Evolutionary conservation across 1,284 basidiomycete genomes (phyloP), one percentile per base, ranked within the genome.

Genomic region (Xerocomus minutiporus): DNA sequence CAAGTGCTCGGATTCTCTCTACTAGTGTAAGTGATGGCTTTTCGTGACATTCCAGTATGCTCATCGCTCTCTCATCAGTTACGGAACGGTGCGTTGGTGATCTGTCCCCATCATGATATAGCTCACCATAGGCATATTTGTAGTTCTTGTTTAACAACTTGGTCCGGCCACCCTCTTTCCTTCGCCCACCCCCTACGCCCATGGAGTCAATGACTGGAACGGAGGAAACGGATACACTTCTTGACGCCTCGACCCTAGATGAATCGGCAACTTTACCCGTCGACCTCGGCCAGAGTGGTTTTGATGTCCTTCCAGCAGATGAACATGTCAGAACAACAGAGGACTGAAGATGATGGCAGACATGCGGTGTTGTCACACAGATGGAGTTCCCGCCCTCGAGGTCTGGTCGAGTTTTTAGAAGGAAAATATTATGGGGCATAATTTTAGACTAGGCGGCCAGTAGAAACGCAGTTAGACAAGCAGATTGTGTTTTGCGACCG

Each of bases 1-100:
- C 97, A 99, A 70, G 80, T 97, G 43, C 61, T 83, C 12, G 97
- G 97, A 2, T 99, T 99, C 70, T 82, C 79, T 8, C 72, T 98
- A 50, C 80, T 99, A 56, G 95, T 98, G 81, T 94, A 78, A 73
- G 65, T 55, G 29, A 34, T 51, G 2, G 12, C 12, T 50, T 0
- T 28, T 52, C 82, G 82, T 17, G 25, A 47, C 44, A 47, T 55
- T 38, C 25, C 41, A 6, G 11, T 34, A 11, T 39, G 15, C 53
- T 65, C 40, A 65, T n/a, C 29, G 12, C 41, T 23, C 35, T 38
- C 25, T 36, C 9, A 29, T 46, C 35, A 83, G 81, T 57, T 83
- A 83, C 60, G 82, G 82, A 62, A 84, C 82, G 61, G 81, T 84
- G 57, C 64, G 72, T 67, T 50, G 54, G 48, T 47, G 34, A 35